phyloP scores from a whole-genome alignment of 2,329 filamentous ascomycete species.

The Paracoccidioides lutzii region DNA sequence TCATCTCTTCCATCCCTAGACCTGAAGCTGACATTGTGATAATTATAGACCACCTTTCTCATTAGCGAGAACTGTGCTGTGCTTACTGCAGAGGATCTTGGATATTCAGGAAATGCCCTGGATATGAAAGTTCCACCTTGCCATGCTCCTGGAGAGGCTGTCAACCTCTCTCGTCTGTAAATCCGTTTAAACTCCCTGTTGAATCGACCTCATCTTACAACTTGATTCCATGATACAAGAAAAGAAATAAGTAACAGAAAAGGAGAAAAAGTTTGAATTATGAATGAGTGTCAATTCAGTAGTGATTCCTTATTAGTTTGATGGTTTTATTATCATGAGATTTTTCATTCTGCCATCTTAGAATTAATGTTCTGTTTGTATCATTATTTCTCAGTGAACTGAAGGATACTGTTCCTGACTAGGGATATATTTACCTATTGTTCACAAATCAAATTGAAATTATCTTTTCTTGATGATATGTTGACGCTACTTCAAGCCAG shows the following conservation, averaged over 20 bases:
- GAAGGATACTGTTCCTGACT: too few relatives aligned
- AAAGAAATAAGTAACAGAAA: not conserved
- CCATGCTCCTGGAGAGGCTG: constrained; percentile 36
- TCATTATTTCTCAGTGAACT: too few relatives aligned
- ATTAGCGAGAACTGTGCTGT: constrained; percentile 65
- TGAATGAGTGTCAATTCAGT: not conserved
- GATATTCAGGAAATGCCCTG: constrained; percentile 57
- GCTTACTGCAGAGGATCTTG: constrained; percentile 59
- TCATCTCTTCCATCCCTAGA: not conserved
- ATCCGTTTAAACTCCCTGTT: not conserved
- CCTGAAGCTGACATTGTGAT: constrained; percentile 11
- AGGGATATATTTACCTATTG: too few relatives aligned
- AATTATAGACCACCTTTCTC: constrained; percentile 51
- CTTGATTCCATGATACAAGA: not conserved
- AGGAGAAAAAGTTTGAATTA: not conserved
- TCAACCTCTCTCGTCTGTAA: constrained; percentile 22
- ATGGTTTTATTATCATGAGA: not conserved
- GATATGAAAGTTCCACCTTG: constrained; percentile 64
- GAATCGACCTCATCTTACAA: not conserved
- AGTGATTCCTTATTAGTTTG: not conserved
- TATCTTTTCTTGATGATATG: too few relatives aligned
- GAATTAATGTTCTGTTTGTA: too few relatives aligned
- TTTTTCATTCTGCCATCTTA: too few relatives aligned
- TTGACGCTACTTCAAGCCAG: too few relatives aligned
- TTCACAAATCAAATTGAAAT: too few relatives aligned